Base-by-base conservation (phyloP, 805 yeast genomes). In the Lipomyces chichibuensis region DNA sequence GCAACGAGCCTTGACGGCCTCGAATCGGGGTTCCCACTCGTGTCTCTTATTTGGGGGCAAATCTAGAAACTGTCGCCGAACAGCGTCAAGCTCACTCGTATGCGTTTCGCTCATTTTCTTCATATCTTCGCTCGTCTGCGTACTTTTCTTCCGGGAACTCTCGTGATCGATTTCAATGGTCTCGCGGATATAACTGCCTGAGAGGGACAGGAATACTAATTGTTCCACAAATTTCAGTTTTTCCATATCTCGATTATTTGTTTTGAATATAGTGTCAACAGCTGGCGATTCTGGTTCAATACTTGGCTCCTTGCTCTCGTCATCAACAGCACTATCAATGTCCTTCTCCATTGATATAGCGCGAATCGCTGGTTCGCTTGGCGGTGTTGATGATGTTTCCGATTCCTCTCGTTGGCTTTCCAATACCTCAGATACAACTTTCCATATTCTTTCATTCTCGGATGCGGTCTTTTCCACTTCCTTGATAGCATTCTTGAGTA, bases 141-240 rank as follows among this genome's bases (percentile, higher is more conserved):
- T 60, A 49, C 74, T 73, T 13, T 77, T 71, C 29, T 65, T 67
- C 25, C 73, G 67, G 33, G 75, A 65, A 62, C 70, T 71, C 55
- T 78, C 80, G 61, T 69, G 67, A 63, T 78, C 80, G 25, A 73
- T 71, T 52, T 69, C 72, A 25, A 79, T 71, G 3, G 78, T 77
- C 57, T 75, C 64, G 14, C 81, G 74, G 57, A 79, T 73, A 32
- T 79, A 75, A 46, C 75, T 79, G 3, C 80, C 77, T n/a, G 75
- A 69, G 6, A 78, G 66, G 39, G 76, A 74, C 4, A 77, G 57
- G 3, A 71, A 72, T 59, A 76, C 61, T 20, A 79, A 72, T 35
- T 75, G 66, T 2, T 73, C 65, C 8, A 78, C 49, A 33, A 74
- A 72, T 29, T 70, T 71, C 39, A 78, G 74, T 32, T 74, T 69